A percentile compares a stretch with the other conserved stretches of the same genome.
Evolutionary conservation across 768 basidiomycete genomes (phyloP).

Genomic region (Phylloporus rhodoxanthus): DNA sequence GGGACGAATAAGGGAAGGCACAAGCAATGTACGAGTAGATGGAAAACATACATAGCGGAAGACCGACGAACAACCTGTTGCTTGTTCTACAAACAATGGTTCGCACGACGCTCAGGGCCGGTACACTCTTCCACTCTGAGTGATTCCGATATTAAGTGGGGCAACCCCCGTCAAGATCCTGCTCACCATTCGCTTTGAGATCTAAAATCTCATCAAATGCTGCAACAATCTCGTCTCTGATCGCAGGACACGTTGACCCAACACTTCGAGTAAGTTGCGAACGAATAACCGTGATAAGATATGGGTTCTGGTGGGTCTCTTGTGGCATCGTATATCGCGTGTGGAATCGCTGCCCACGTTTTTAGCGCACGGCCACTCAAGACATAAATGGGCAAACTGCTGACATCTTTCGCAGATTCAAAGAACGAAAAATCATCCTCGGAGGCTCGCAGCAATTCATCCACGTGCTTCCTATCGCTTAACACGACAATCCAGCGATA

Average conservation of each 20-base stretch:
- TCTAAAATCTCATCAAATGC: slow-evolving; percentile 37
- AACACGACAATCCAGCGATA: slow-evolving; percentile 38
- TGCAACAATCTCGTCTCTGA: slow-evolving; percentile 39
- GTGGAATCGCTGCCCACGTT: background rate
- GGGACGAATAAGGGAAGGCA: background rate
- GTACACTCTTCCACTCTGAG: slow-evolving; percentile 38
- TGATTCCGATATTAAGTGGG: background rate
- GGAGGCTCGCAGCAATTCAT: slow-evolving; percentile 39
- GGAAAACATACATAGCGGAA: slow-evolving; percentile 10
- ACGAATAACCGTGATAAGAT: slow-evolving; percentile 23
- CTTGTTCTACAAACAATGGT: too few relatives aligned
- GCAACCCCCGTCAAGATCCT: background rate
- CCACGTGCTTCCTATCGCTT: slow-evolving; percentile 24
- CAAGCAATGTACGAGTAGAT: background rate
- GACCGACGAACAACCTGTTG: too few relatives aligned
- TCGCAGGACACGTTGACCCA: slow-evolving; percentile 31
- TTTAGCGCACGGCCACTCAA: background rate
- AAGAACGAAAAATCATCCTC: too few relatives aligned
- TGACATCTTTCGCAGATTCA: slow-evolving; percentile 31
- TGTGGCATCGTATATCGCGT: too few relatives aligned
- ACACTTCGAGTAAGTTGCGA: slow-evolving; percentile 35
- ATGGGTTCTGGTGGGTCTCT: slow-evolving; percentile 18
- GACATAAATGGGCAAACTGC: background rate
- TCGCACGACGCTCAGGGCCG: too few relatives aligned
- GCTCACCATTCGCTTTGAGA: slow-evolving; percentile 8